Base-by-base conservation (phyloP, 2,329 filamentous ascomycete species). In the Bipolaris zeicola region DNA sequence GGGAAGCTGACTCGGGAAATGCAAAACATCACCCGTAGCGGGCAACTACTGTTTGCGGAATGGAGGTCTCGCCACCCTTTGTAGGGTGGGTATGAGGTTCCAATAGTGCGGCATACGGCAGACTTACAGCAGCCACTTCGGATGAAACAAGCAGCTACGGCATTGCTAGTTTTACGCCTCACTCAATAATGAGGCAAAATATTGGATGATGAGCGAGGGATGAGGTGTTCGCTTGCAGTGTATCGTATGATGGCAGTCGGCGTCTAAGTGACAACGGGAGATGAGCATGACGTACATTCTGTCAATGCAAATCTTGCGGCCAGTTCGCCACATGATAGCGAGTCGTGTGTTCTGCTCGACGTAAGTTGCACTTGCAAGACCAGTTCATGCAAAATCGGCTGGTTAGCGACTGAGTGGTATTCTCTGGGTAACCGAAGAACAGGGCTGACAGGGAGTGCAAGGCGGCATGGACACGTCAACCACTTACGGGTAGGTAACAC, bases 11-110 rank as follows among this genome's bases (percentile, higher is more conserved):
- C 55, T 60, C 50, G 28, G 41, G 46, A 45, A 34, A 52, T 63
- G 63, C 63, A 64, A 60, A 58, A 58, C 61, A 66, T 64, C 55
- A 57, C 60, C 60, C 57, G 59, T 46, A 59, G 61, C 58, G 55
- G 61, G 53, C 55, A 56, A 51, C 52, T 51, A 45, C 50, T 41
- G 28, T 38, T 38, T 38, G 24, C 39, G n/a, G 33, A 50, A 56
- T 46, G 38, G 47, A 47, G 39, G 38, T 44, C 31, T 52, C 38
- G 44, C 47, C 31, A 51, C 44, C 24, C 48, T 52, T 28, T 42
- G 37, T 33, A 47, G 48, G 44, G 26, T 34, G 51, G 38, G 41
- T 41, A 53, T 53, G 42, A 49, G 31, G 36, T 50, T 37, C 51
- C 50, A 58, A 52, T 39, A 51, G 26, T 60, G 50, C 50, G 54